These are phyloP conservation scores for Erigeron philadelphicus DNA, from an alignment of 140 eudicot species.

Conservation along the genomic window DNA sequence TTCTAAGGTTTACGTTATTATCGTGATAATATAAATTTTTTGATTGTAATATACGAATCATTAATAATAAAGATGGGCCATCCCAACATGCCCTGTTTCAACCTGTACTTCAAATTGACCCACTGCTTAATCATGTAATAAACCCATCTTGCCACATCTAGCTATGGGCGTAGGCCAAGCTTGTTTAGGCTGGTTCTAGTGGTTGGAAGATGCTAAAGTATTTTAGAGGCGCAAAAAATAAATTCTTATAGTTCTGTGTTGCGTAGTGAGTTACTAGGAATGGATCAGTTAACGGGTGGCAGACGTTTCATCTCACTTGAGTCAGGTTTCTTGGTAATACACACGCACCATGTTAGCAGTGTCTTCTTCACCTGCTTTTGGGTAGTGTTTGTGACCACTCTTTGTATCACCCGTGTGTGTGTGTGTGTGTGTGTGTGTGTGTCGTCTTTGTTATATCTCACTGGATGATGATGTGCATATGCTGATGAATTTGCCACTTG, in stretches of 20 bases:
- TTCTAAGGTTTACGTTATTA: too few species aligned
- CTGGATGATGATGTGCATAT: conserved; percentile 6
- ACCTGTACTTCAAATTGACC: background rate
- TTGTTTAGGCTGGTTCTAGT: too few species aligned
- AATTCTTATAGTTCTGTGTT: too few species aligned
- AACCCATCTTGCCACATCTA: too few species aligned
- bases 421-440: background rate
- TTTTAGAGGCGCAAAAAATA: too few species aligned
- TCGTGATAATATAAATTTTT: too few species aligned
- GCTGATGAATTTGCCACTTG: conserved; percentile 16
- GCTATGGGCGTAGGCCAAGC: too few species aligned
- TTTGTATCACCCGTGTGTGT: background rate
- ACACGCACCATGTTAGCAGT: background rate
- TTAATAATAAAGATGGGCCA: background rate
- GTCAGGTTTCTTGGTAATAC: background rate
- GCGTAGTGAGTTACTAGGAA: too few species aligned
- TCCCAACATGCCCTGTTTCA: background rate
- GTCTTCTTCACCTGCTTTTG: background rate
- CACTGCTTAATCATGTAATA: background rate
- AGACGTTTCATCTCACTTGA: too few species aligned
- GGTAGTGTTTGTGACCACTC: conserved; percentile 1
- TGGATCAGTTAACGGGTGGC: too few species aligned
- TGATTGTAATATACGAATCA: too few species aligned
- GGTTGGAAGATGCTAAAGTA: too few species aligned
- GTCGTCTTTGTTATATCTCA: background rate